Evolutionary conservation across 148 eudicot genomes (phyloP).

Genomic region (Chenopodium quinoa): DNA sequence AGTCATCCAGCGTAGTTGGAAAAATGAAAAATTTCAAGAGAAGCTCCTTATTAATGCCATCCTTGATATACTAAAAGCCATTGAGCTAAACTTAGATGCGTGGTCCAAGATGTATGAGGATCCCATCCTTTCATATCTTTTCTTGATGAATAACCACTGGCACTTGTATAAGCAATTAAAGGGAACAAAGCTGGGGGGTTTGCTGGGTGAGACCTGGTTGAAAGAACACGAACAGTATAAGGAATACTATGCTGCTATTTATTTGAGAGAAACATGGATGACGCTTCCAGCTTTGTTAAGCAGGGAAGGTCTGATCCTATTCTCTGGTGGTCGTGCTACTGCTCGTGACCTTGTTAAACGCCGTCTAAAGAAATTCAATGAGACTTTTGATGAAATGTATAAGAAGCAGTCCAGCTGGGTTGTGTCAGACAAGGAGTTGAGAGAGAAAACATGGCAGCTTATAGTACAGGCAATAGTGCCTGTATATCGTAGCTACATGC

Average conservation of each 20-base stretch:
- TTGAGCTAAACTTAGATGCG: constrained; percentile 60
- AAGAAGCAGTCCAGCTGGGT: constrained; percentile 64
- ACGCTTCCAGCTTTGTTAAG: constrained; percentile 70
- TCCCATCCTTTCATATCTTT: constrained; percentile 38
- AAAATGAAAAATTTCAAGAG: constrained; percentile 80
- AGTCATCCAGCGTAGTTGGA: constrained; percentile 81
- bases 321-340: constrained; percentile 81
- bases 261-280: constrained; percentile 69
- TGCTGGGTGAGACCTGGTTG: constrained; percentile 67
- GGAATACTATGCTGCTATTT: constrained; percentile 49
- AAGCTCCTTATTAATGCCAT: constrained; percentile 60
- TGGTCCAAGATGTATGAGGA: constrained; percentile 77
- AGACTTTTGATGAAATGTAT: constrained; percentile 66
- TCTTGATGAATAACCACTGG: constrained; percentile 85
- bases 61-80: constrained; percentile 64
- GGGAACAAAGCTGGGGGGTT: constrained; percentile 63
- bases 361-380: constrained; percentile 63
- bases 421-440: constrained; percentile 55
- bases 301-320: constrained; percentile 75
- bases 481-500: constrained; percentile 81
- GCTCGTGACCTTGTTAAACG: constrained; percentile 84
- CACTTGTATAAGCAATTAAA: constrained; percentile 67
- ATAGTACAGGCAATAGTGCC: constrained; percentile 80
- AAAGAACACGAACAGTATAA: constrained; percentile 63
- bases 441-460: constrained; percentile 64